phyloP scores from a whole-genome alignment of 106 monocot species.

The Hemerocallis citrina region DNA sequence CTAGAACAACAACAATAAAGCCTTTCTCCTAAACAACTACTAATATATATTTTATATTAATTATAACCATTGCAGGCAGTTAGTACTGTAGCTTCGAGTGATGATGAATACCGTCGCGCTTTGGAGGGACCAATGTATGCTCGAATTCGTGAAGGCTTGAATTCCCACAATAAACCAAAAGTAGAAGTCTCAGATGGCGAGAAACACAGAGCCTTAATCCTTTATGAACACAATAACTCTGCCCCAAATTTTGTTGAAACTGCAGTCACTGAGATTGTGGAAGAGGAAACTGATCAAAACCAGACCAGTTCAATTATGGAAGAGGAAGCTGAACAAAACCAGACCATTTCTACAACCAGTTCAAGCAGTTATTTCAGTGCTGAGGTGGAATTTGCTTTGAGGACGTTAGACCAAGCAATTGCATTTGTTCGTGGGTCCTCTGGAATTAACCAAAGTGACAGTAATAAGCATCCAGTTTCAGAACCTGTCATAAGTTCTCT shows the following conservation, averaged over 20 bases:
- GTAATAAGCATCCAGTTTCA: constrained; percentile 4
- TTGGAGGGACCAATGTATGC: constrained; percentile 44
- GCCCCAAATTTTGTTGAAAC: background rate
- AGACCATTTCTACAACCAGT: background rate
- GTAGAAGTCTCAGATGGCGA: constrained; percentile 1
- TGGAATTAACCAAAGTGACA: background rate
- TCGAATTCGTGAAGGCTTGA: constrained; percentile 31
- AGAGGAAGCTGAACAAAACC: constrained; percentile 13
- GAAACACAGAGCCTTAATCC: background rate
- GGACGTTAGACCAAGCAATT: constrained; percentile 36
- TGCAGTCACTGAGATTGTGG: constrained; percentile 22
- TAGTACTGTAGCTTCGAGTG: constrained; percentile 30
- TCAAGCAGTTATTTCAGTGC: constrained; percentile 25
- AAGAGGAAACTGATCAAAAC: constrained; percentile 18
- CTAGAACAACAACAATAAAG: background rate
- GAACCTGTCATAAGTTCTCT: constrained; percentile 1
- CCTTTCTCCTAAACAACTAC: too few relatives aligned
- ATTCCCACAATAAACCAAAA: constrained; percentile 1
- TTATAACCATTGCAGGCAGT: constrained; percentile 25
- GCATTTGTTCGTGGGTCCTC: constrained; percentile 9
- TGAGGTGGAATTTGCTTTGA: constrained; percentile 43
- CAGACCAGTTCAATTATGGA: constrained; percentile 19
- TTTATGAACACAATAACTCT: constrained; percentile 1
- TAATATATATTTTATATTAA: too few relatives aligned
- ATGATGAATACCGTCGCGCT: constrained; percentile 33